Conservation (phyloP, 495 filamentous ascomycete species). For the Oidiodendron maius region DNA sequence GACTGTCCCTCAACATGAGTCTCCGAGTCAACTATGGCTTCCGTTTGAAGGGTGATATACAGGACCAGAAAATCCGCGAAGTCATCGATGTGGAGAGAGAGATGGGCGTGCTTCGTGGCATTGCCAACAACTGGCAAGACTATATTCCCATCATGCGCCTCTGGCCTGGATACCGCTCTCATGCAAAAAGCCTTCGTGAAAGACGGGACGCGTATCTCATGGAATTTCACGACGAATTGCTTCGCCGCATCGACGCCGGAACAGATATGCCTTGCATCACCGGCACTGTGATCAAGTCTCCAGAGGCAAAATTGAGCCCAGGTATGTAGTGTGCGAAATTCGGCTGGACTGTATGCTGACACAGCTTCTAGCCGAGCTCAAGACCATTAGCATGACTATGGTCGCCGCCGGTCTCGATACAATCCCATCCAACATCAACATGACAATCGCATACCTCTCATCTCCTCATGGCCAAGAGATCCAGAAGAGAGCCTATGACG, state of each 20-base stretch:
- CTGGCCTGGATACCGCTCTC: conserved; percentile 49
- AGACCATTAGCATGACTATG: conserved; percentile 58
- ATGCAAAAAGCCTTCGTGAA: conserved; percentile 44
- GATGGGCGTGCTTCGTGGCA: conserved; percentile 52
- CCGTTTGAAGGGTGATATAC: conserved; percentile 46
- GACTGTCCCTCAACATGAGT: conserved; percentile 48
- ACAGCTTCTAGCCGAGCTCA: no score
- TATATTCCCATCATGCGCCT: conserved; percentile 56
- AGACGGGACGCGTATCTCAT: conserved; percentile 55
- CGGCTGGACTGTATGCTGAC: no score
- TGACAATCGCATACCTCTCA: background rate
- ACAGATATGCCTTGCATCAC: conserved; percentile 58
- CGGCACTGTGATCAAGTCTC: conserved; percentile 57
- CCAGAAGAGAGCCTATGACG: conserved; percentile 51
- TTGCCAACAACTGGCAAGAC: conserved; percentile 58
- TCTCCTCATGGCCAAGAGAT: conserved; percentile 53
- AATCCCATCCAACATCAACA: conserved; percentile 38
- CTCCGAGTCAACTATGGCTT: conserved; percentile 61
- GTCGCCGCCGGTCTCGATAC: conserved; percentile 58
- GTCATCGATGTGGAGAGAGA: conserved; percentile 59
- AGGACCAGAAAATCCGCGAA: conserved; percentile 55
- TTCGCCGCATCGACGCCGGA: conserved; percentile 52
- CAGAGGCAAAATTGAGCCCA: conserved; percentile 50
- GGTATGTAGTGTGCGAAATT: no score
- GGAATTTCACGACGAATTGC: conserved; percentile 43